Conservation (phyloP, 768 basidiomycete genomes). For the Calocera viscosa region DNA sequence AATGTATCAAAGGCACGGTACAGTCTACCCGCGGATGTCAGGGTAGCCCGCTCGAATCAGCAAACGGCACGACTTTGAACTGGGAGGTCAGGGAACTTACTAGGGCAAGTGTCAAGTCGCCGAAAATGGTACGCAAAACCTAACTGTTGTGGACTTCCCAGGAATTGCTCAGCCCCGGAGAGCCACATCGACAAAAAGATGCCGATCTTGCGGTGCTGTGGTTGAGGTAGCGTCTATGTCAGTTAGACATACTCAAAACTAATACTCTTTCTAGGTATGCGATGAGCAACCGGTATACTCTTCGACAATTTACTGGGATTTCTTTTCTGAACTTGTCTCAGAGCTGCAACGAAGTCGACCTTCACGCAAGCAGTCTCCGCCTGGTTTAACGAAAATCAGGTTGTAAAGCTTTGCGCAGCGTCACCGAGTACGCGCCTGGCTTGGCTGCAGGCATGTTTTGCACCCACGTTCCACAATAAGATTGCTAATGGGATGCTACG, state of each 20-base stretch:
- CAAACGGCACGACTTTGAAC: neutral
- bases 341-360: neutral
- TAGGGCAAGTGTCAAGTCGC: neutral
- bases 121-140: neutral
- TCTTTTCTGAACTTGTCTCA: neutral
- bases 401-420: neutral
- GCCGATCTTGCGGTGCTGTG: neutral
- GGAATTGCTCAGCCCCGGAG: neutral
- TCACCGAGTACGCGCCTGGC: neutral
- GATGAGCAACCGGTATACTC: neutral
- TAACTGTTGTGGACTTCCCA: neutral
- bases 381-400: neutral
- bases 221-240: slow-evolving; percentile 1
- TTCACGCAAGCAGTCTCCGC: neutral
- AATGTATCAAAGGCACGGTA: neutral
- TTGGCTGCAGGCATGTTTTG: neutral
- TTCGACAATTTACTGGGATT: neutral
- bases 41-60: neutral
- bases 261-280: neutral
- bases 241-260: neutral
- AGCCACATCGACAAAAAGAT: neutral
- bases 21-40: too few species aligned
- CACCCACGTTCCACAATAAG: neutral
- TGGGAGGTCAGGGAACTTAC: neutral
- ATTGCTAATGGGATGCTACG: neutral